Evolutionary conservation across 768 basidiomycete species (phyloP).

Genomic region (Austroboletus festivus): DNA sequence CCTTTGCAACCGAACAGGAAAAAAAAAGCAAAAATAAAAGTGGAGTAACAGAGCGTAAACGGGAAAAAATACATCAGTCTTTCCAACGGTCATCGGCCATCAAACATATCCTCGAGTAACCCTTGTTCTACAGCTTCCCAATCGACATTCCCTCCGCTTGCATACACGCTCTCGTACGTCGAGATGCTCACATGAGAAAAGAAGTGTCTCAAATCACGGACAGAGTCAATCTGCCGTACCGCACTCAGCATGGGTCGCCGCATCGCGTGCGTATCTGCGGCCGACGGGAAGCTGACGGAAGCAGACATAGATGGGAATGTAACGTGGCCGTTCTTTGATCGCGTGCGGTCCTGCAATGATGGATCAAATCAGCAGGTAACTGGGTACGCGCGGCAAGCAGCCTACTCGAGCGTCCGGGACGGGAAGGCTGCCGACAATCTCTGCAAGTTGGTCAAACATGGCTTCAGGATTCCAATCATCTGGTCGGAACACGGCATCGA

Average conservation of each 20-base stretch:
- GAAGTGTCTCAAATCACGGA: constrained; percentile 85
- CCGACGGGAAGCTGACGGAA: constrained; percentile 25
- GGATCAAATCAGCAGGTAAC: background rate
- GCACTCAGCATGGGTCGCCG: constrained; percentile 72
- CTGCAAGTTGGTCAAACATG: constrained; percentile 87
- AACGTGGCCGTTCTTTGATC: constrained; percentile 21
- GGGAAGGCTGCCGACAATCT: constrained; percentile 72
- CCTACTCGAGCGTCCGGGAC: constrained; percentile 34
- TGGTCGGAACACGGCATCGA: constrained; percentile 88
- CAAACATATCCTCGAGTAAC: constrained; percentile 87
- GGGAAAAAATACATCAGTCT: background rate
- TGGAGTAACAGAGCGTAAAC: constrained; percentile 2
- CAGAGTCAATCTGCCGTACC: constrained; percentile 74
- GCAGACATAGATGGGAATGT: constrained; percentile 20
- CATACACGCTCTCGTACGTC: constrained; percentile 89
- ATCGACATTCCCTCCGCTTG: constrained; percentile 75
- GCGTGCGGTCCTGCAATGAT: constrained; percentile 25
- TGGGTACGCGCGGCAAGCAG: no score
- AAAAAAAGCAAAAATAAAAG: constrained; percentile 2
- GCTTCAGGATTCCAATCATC: constrained; percentile 82
- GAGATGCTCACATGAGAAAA: constrained; percentile 86
- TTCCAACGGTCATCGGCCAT: constrained; percentile 48
- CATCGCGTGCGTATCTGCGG: constrained; percentile 44
- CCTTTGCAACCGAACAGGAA: constrained; percentile 1
- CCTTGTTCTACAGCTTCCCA: constrained; percentile 86